Base-by-base conservation (phyloP, 1,139 yeast genomes). In the Suhomyces terraborum region DNA sequence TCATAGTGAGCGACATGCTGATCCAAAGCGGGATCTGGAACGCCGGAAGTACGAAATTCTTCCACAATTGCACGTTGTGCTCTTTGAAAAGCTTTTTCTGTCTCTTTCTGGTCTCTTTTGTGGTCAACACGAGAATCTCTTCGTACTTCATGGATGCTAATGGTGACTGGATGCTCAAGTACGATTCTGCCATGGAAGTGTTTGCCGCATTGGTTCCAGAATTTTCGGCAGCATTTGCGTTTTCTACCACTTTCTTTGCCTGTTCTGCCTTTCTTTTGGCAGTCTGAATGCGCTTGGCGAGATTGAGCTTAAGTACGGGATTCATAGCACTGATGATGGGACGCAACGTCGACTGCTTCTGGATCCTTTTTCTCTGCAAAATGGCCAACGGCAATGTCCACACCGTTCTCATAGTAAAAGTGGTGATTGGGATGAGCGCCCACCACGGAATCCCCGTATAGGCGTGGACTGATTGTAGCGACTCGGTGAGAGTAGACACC, bases 11-110 rank as follows among this genome's bases (percentile, higher is more conserved):
- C 8, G 94, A 84, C 74, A 88, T 73, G 2, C 83, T 71, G 3
- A 88, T 73, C 95, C 96, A 91, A n/a, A 89, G 61, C 0, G 98
- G 98, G 21, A 91, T 73, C 58, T 91, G 98, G 17, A 86, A 79
- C 1, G 81, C 67, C 0, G 98, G 98, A 35, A 87, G 56, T 1
- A 82, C 58, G 43, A 82, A 66, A 53, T 86, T 83, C 58, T 88
- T 89, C 91, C 95, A 91, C 42, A 83, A 61, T 55, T 87, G 94
- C 39, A 91, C 88, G 12, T 72, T 68, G 55, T 84, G 73, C 41
- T 77, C 73, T 49, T 76, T 77, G 62, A 85, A 91, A 13, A 91
- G 66, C 37, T 63, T 64, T 50, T 83, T 80, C 51, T 91, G 94
- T 45, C 95, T 71, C 46, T 79, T 80, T 43, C 93, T 70, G 28